Evolutionary conservation across 169 alveolate genomes (phyloP), one percentile per base, ranked within the genome.

Genomic region (Plasmodium gaboni): DNA sequence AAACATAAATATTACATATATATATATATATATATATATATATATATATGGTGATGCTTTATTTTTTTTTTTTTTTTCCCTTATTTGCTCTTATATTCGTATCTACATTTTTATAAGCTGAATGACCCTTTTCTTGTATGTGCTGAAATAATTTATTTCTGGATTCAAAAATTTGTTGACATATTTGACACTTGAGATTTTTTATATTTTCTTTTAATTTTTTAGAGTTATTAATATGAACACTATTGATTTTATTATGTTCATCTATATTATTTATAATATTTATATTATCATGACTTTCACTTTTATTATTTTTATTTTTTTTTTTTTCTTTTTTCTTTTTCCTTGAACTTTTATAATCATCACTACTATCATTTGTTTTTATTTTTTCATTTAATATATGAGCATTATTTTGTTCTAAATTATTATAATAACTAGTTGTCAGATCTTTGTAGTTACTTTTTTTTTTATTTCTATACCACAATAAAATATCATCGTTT

Each of bases 81-180:
- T 50, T 78, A 50, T 65, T 55, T 59, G 48, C 13, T 70, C 53
- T 76, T 50, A 51, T 38, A 28, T 32, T 19, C 8, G 48, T 32
- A 5, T 42, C 76, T 13, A 24, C 38, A 26, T 46, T n/a, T 57
- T 87, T 87, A 42, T 88, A 72, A n/a, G 88, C 87, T 15, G 91
- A 91, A 51, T 92, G 95, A 15, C 92, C 89, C 38, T 87, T 78
- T 6, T 67, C 78, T 44, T 92, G 83, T 46, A 92, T 92, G 51
- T 92, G 95, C 22, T 67, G 60, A 87, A 92, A 92, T 53, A 92
- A 50, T 64, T 92, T 92, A 73, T 92, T 92, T 87, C 95, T 26
- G 6, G 95, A 92, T 44, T 78, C 63, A 78, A 78, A 78, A n/a
- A 59, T 65, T 22, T 78, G 71, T 9, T 57, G 64, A 50, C 89